phyloP scores from a whole-genome alignment of 2,329 filamentous ascomycete species.

The Sclerotinia minor region DNA sequence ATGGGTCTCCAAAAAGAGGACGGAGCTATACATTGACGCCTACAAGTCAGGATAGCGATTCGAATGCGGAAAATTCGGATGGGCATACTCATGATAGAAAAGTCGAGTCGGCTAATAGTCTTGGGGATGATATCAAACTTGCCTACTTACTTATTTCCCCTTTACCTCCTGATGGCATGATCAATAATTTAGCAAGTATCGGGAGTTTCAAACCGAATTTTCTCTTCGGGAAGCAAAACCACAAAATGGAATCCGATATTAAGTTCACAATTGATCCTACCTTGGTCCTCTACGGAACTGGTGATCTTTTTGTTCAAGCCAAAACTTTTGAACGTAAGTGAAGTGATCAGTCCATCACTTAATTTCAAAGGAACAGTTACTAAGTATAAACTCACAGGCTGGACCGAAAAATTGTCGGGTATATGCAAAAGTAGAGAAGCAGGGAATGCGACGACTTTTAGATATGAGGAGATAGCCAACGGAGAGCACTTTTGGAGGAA shows the following conservation, averaged over 20 bases:
- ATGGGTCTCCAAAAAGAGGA: constrained; percentile 24
- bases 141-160: constrained; percentile 70
- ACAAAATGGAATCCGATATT: constrained; percentile 45
- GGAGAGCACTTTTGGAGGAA: constrained; percentile 24
- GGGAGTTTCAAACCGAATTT: constrained; percentile 31
- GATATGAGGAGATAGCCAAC: constrained; percentile 7
- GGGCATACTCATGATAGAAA: background rate
- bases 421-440: background rate
- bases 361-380: background rate
- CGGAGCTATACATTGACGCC: background rate
- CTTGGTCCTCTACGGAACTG: constrained; percentile 71
- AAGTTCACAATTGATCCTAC: constrained; percentile 61
- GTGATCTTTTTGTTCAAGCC: constrained; percentile 70
- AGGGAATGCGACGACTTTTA: background rate
- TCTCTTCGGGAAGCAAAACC: constrained; percentile 35
- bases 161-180: constrained; percentile 52
- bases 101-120: background rate
- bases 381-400: constrained; percentile 11
- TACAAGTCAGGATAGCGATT: background rate
- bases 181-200: constrained; percentile 63
- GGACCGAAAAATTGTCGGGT: constrained; percentile 9
- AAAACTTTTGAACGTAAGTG: constrained; percentile 54
- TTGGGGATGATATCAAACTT: constrained; percentile 41
- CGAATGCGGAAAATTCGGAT: background rate
- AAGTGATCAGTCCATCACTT: background rate